Evolutionary conservation across 2,329 filamentous ascomycete genomes (phyloP).

Genomic region (Bisporella sp.): DNA sequence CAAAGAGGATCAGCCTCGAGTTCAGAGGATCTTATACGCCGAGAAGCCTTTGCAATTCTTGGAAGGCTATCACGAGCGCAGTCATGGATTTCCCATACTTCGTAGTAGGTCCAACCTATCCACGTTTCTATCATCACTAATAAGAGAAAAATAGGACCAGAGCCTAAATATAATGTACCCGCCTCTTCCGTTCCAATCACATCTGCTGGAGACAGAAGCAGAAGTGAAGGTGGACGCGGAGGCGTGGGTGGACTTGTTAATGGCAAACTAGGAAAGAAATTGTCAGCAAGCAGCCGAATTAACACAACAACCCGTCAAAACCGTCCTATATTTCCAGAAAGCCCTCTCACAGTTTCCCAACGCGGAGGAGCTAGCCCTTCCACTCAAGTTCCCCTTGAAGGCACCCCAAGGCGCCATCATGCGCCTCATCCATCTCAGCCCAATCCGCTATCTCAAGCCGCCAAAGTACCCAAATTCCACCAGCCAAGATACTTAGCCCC

Average conservation of each 20-base stretch:
- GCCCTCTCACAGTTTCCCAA: too few species aligned
- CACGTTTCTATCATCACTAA: neutral
- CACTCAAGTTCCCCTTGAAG: too few species aligned
- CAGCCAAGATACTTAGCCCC: constrained; percentile 11
- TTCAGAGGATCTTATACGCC: constrained; percentile 16
- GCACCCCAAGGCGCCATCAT: too few species aligned
- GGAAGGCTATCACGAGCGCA: constrained; percentile 22
- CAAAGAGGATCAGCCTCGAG: constrained; percentile 4
- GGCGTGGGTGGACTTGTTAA: too few species aligned
- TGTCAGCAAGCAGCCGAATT: neutral
- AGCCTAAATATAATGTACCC: neutral
- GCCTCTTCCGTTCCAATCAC: too few species aligned
- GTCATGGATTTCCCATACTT: constrained; percentile 19
- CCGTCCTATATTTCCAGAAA: neutral
- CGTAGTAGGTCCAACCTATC: constrained; percentile 26
- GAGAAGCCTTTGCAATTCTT: constrained; percentile 24
- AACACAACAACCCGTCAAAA: neutral
- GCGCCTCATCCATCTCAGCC: too few species aligned
- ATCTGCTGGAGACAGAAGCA: too few species aligned
- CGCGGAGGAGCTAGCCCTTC: too few species aligned
- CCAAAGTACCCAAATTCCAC: constrained; percentile 9
- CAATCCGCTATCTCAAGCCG: neutral
- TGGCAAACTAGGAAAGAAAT: neutral
- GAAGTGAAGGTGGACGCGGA: too few species aligned
- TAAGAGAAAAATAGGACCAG: constrained; percentile 9